Base-by-base conservation (phyloP, 2,329 filamentous ascomycete species). In the Aurifilum marmelostoma region DNA sequence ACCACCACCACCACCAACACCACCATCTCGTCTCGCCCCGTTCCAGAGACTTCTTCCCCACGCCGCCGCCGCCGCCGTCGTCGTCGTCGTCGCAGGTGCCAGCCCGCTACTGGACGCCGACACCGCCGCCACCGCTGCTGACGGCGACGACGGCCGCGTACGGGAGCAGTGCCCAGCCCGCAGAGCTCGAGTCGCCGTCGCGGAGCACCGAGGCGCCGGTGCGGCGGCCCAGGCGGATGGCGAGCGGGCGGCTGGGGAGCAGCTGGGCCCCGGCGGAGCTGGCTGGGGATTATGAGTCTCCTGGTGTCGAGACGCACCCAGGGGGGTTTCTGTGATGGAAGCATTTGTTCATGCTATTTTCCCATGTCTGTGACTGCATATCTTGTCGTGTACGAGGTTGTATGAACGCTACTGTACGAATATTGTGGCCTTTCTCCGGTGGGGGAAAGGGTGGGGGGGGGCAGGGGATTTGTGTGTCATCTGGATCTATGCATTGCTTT, bases 151-250 rank as follows among this genome's bases (percentile, higher is more conserved):
- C 24, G 29, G 21, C 67, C 24, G 67, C 61, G 27, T 62, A 59
- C 24, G 69, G 64, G 12, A 67, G 43, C 43, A 47, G 43, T 9
- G n/a, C 41, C n/a, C 67, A 67, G 41, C 69, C 67, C 4, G 67
- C 69, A 12, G 69, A 69, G 58, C 54, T 71, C 63, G 69, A 71
- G 54, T 69, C 69, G 43, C 69, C 67, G 56, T 21, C 41, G 54
- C 37, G 39, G 34, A 63, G 24, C 21, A 24, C 58, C 11, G 37
- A 32, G 8, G 9, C 39, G 54, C 6, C 39, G 54, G 24, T 54
- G 27, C 39, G 47, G 18, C 37, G 16, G 34, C 64, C 59, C 7
- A 27, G 64, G 14, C 34, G 64, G 64, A 24, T 59, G 24, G 52
- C 64, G 54, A 66, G 52, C 11, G n/a, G 34, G 37, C 52, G 54